Conservation (phyloP, 768 basidiomycete species). For the Psilocybe cubensis region DNA sequence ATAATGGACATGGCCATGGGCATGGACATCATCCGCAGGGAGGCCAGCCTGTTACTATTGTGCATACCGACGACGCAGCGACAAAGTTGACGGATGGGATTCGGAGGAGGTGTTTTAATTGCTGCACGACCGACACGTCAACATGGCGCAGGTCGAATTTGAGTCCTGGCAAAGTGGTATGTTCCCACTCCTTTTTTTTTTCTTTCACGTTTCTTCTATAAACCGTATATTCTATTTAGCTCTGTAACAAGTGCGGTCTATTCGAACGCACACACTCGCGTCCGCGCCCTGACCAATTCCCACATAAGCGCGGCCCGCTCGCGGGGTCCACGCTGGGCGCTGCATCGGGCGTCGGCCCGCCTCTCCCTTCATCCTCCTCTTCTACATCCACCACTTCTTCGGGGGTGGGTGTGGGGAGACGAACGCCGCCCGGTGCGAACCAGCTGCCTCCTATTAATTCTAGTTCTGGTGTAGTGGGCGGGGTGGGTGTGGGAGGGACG, state of each 20-base stretch:
- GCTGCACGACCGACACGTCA: constrained; percentile 82
- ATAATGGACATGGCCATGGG: constrained; percentile 19
- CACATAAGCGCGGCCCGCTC: constrained; percentile 76
- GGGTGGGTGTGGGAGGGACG: no score
- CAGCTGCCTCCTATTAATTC: constrained; percentile 53
- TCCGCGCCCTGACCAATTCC: constrained; percentile 80
- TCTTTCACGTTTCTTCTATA: constrained; percentile 27
- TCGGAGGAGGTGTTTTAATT: constrained; percentile 80
- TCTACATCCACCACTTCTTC: no score
- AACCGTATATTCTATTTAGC: constrained; percentile 28
- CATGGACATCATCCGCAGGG: constrained; percentile 32
- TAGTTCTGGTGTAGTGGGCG: no score
- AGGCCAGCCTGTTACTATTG: constrained; percentile 34
- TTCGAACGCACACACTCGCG: constrained; percentile 83
- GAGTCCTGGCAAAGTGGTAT: constrained; percentile 77
- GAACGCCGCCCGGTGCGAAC: constrained; percentile 5
- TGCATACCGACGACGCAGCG: constrained; percentile 77
- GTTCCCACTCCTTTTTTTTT: constrained; percentile 22
- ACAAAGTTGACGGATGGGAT: constrained; percentile 82
- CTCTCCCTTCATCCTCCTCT: constrained; percentile 1
- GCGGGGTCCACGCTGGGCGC: constrained; percentile 55
- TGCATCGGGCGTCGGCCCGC: constrained; percentile 35
- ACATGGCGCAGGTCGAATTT: constrained; percentile 82
- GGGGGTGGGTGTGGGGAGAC: constrained; percentile 4
- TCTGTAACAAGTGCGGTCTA: constrained; percentile 76